These are phyloP conservation scores for Eucalyptus pauciflora DNA, from an alignment of 345 rosid species.

Conservation along the genomic window DNA sequence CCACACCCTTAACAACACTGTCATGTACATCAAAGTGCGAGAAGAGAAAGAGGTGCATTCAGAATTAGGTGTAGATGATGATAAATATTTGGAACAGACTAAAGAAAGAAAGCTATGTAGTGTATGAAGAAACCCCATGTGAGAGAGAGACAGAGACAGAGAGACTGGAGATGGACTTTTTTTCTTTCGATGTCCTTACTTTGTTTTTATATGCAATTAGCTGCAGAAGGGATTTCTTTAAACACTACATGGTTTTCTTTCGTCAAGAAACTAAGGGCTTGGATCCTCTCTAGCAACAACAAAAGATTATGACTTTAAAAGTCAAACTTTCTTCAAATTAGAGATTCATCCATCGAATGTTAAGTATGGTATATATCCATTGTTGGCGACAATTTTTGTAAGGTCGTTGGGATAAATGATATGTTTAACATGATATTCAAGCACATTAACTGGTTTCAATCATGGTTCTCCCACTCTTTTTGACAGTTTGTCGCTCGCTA, in stretches of 20 bases:
- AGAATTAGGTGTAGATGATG: neutral
- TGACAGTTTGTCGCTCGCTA: neutral
- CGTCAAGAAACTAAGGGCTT: neutral
- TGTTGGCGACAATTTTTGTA: neutral
- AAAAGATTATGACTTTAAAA: neutral
- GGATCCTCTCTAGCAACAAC: neutral
- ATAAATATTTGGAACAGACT: neutral
- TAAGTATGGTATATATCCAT: neutral
- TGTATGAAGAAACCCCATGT: neutral
- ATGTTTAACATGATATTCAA: neutral
- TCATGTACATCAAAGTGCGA: neutral
- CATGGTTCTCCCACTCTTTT: neutral
- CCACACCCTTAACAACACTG: neutral
- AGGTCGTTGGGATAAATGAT: neutral
- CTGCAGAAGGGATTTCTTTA: neutral
- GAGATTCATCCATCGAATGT: neutral
- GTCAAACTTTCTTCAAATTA: neutral
- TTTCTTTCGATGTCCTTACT: neutral
- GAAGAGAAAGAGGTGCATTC: neutral
- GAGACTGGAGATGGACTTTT: neutral
- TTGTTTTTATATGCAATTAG: neutral
- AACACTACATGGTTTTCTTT: neutral
- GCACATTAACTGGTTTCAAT: neutral
- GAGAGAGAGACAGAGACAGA: neutral
- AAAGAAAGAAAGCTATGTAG: neutral